These are phyloP conservation scores for Camellia lanceoleosa DNA, from an alignment of 148 eudicot genomes.

Conservation along the genomic window DNA sequence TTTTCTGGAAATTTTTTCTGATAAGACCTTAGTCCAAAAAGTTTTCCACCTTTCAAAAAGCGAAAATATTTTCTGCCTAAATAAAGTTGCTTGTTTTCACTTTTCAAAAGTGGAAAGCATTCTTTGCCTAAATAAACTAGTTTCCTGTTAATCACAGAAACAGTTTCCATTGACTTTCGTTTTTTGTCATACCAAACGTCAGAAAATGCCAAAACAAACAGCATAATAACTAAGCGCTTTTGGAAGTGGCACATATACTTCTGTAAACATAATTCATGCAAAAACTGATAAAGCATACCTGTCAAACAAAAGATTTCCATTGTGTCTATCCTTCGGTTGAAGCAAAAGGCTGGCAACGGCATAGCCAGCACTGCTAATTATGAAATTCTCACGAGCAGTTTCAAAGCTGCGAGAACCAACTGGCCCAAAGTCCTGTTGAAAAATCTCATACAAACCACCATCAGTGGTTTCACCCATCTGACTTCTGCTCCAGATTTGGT, in stretches of 20 bases:
- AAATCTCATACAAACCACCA: slow-evolving; percentile 97
- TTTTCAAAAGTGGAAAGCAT: too few relatives aligned
- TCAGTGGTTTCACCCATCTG: slow-evolving; percentile 99
- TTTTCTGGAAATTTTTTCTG: too few relatives aligned
- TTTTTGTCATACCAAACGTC: too few relatives aligned
- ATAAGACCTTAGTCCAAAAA: too few relatives aligned
- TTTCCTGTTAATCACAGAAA: too few relatives aligned
- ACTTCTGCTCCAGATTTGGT: slow-evolving; percentile 97
- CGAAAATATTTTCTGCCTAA: too few relatives aligned
- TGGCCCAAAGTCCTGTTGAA: slow-evolving; percentile 96
- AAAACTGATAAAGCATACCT: slow-evolving; percentile 38
- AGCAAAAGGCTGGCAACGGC: slow-evolving; percentile 97
- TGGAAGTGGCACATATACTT: not conserved
- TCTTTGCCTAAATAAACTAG: too few relatives aligned
- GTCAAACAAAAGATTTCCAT: slow-evolving; percentile 96
- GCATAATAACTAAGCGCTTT: not conserved
- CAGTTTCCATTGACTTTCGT: too few relatives aligned
- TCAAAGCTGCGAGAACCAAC: slow-evolving; percentile 91
- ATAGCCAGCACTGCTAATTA: slow-evolving; percentile 98
- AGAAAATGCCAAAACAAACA: too few relatives aligned
- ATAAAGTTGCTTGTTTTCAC: too few relatives aligned
- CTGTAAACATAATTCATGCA: not conserved
- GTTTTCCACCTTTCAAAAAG: too few relatives aligned
- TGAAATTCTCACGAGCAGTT: slow-evolving; percentile 92
- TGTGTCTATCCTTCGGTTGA: slow-evolving; percentile 99